Conservation (phyloP, 148 eudicot species). For the Rhododendron henanense region DNA sequence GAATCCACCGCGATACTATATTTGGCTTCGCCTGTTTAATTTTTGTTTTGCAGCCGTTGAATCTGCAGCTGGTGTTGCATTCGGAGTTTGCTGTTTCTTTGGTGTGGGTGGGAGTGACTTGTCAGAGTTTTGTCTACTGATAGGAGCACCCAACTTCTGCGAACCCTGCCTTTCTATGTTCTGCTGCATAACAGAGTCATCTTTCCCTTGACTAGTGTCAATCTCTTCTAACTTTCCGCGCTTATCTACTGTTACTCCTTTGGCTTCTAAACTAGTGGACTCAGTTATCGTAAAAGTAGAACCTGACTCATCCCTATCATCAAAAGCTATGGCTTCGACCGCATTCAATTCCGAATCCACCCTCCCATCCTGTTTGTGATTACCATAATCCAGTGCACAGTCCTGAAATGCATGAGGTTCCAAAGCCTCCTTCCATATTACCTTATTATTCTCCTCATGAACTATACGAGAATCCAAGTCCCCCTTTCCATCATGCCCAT, state of each 20-base stretch:
- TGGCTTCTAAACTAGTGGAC: constrained; percentile 22
- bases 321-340: constrained; percentile 44
- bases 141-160: constrained; percentile 37
- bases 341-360: constrained; percentile 21
- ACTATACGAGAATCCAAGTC: constrained; percentile 15
- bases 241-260: constrained; percentile 20
- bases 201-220: constrained; percentile 34
- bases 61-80: constrained; percentile 58
- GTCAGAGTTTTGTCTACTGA: constrained; percentile 49
- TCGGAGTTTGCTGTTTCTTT: constrained; percentile 46
- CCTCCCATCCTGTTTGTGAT: constrained; percentile 31
- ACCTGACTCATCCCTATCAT: constrained; percentile 40
- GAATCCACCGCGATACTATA: constrained; percentile 76
- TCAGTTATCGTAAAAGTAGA: constrained; percentile 23
- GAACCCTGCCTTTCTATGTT: constrained; percentile 47
- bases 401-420: constrained; percentile 67
- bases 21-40: constrained; percentile 56
- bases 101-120: constrained; percentile 36
- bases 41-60: constrained; percentile 34
- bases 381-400: constrained; percentile 44
- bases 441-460: constrained; percentile 34
- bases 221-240: constrained; percentile 28
- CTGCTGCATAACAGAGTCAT: constrained; percentile 29
- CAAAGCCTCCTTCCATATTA: constrained; percentile 44
- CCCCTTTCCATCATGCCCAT: constrained; percentile 1